These are phyloP conservation scores for Penicillium mononematosum DNA, from an alignment of 495 filamentous ascomycete species.

Conservation along the genomic window DNA sequence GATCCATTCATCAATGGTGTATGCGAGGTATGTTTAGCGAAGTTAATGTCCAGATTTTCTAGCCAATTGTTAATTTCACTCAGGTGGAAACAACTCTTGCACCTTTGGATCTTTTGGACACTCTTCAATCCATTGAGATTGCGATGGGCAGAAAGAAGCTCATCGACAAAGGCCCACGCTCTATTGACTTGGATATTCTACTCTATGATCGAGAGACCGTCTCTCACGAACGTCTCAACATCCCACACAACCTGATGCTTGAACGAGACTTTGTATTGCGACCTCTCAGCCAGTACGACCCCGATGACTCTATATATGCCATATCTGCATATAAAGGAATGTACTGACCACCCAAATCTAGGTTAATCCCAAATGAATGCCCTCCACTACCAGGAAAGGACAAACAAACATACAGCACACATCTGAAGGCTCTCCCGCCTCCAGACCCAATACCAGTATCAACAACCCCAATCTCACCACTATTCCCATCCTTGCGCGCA, in stretches of 20 bases:
- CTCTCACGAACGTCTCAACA: conserved; percentile 66
- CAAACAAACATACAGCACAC: conserved; percentile 40
- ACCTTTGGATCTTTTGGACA: conserved; percentile 72
- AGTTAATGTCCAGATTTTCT: not conserved
- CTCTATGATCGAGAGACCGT: conserved; percentile 73
- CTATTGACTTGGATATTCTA: conserved; percentile 91
- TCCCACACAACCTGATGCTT: conserved; percentile 82
- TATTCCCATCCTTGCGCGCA: conserved; percentile 59
- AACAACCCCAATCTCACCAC: conserved; percentile 65
- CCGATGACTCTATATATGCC: not conserved
- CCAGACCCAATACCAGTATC: conserved; percentile 53
- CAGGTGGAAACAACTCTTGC: conserved; percentile 79
- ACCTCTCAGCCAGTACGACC: conserved; percentile 75
- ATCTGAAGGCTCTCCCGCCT: conserved; percentile 65
- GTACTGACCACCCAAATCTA: conserved; percentile 25
- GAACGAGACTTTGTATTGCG: conserved; percentile 93
- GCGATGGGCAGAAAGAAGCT: conserved; percentile 74
- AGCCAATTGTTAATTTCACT: conserved; percentile 6
- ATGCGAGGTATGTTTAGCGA: conserved; percentile 66
- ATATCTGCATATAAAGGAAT: not conserved
- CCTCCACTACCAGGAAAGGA: conserved; percentile 41
- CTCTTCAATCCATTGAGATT: conserved; percentile 80
- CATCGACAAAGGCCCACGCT: conserved; percentile 89
- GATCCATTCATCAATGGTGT: conserved; percentile 87
- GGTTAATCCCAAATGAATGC: conserved; percentile 61